These are phyloP conservation scores for Cyberlindnera mycetangii DNA, from an alignment of 805 yeast genomes.

Conservation along the genomic window DNA sequence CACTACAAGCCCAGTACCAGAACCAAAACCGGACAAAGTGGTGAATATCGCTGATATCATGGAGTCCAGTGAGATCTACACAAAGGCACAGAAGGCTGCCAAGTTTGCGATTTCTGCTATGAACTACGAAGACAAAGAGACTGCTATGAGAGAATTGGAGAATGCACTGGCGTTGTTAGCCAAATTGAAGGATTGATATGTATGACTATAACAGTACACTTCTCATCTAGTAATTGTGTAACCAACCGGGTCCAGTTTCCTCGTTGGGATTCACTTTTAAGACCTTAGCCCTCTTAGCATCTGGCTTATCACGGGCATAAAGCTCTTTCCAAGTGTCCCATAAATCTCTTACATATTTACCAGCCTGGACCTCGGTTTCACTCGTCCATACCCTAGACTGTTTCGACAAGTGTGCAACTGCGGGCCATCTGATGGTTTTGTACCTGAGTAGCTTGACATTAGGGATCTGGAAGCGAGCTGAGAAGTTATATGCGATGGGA, in stretches of 20 bases:
- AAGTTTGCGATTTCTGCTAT: conserved; percentile 77
- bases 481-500: conserved; percentile 2
- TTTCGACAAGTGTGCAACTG: background rate
- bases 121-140: conserved; percentile 68
- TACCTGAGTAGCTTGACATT: background rate
- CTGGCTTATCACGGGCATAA: background rate
- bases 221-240: background rate
- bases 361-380: background rate
- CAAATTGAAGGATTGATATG: conserved; percentile 5
- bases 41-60: conserved; percentile 46
- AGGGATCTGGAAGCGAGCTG: background rate
- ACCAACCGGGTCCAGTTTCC: background rate
- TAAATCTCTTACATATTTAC: background rate
- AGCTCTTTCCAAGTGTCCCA: background rate
- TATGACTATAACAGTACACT: background rate
- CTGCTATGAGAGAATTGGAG: conserved; percentile 61
- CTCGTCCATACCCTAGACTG: background rate
- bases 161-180: conserved; percentile 46
- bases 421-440: background rate
- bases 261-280: background rate
- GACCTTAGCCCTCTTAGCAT: background rate
- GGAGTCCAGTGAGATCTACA: conserved; percentile 51
- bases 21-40: conserved; percentile 5
- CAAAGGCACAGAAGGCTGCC: conserved; percentile 64
- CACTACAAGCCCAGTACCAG: background rate